phyloP scores from a whole-genome alignment of 2,329 filamentous ascomycete species.

The Fusarium sp. region DNA sequence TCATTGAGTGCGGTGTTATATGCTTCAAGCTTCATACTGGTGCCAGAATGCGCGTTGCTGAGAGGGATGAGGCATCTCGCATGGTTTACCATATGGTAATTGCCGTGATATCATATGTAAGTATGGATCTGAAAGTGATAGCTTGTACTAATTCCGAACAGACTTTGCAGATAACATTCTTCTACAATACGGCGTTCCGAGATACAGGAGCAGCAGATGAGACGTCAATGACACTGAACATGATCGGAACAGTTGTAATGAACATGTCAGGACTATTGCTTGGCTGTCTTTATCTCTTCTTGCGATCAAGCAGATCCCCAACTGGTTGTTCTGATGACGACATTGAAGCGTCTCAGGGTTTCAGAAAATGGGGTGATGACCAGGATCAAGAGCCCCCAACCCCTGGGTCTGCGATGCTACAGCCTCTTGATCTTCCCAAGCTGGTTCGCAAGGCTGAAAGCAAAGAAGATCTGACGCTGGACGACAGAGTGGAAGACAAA shows the following conservation, averaged over 20 bases:
- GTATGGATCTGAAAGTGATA: conserved; percentile 37
- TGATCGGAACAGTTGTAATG: conserved; percentile 72
- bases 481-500: conserved; percentile 47
- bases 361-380: conserved; percentile 29
- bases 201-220: conserved; percentile 49
- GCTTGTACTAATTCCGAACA: conserved; percentile 51
- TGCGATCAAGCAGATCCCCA: conserved; percentile 70
- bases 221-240: conserved; percentile 61
- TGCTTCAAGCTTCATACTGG: conserved; percentile 66
- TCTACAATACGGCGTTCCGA: conserved; percentile 64
- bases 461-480: conserved; percentile 19
- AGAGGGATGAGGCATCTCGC: conserved; percentile 71
- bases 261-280: conserved; percentile 74
- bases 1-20: conserved; percentile 62
- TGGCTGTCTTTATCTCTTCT: conserved; percentile 72
- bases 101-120: conserved; percentile 66
- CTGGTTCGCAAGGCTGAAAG: conserved; percentile 19
- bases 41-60: conserved; percentile 63
- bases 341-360: conserved; percentile 9
- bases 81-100: conserved; percentile 75
- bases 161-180: conserved; percentile 71
- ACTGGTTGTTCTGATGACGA: conserved; percentile 57
- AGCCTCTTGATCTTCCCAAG: conserved; percentile 14
- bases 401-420: conserved; percentile 12
- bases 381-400: conserved; percentile 21